phyloP scores from a whole-genome alignment of 768 basidiomycete genomes.

The Termitomyces titanicus region DNA sequence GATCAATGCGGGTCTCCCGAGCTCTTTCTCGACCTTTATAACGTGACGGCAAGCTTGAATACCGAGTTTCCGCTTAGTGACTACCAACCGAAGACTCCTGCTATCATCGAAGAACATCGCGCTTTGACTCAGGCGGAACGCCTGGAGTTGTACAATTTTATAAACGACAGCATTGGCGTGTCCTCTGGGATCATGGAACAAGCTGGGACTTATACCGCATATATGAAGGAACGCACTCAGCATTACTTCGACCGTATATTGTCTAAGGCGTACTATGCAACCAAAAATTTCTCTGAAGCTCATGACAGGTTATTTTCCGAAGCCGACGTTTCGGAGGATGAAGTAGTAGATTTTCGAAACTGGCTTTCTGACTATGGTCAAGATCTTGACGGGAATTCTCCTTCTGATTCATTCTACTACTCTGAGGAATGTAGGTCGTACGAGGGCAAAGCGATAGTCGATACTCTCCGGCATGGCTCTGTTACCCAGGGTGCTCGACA shows the following conservation, averaged over 20 bases:
- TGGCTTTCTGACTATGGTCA: slow-evolving; percentile 24
- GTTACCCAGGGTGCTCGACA: background rate
- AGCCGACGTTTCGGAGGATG: slow-evolving; percentile 10
- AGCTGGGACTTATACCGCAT: slow-evolving; percentile 46
- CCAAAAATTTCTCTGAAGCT: slow-evolving; percentile 1
- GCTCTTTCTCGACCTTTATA: slow-evolving; percentile 11
- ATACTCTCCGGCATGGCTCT: background rate
- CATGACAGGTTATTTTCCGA: background rate
- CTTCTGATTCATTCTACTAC: background rate
- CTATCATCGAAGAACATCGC: slow-evolving; percentile 24
- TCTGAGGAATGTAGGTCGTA: background rate
- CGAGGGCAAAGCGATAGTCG: background rate
- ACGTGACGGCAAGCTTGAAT: slow-evolving; percentile 2
- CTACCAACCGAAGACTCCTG: slow-evolving; percentile 13
- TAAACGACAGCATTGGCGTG: slow-evolving; percentile 46
- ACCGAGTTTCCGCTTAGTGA: background rate
- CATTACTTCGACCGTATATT: slow-evolving; percentile 44
- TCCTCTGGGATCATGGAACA: slow-evolving; percentile 44
- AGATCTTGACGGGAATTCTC: background rate
- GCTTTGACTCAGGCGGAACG: slow-evolving; percentile 44
- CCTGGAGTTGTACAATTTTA: slow-evolving; percentile 44
- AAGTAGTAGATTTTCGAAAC: slow-evolving; percentile 23
- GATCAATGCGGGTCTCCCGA: slow-evolving; percentile 5
- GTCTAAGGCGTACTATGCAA: slow-evolving; percentile 8
- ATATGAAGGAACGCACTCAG: slow-evolving; percentile 46